Conservation (phyloP, 169 alveolate species). For the Perkinsus chesapeaki region DNA sequence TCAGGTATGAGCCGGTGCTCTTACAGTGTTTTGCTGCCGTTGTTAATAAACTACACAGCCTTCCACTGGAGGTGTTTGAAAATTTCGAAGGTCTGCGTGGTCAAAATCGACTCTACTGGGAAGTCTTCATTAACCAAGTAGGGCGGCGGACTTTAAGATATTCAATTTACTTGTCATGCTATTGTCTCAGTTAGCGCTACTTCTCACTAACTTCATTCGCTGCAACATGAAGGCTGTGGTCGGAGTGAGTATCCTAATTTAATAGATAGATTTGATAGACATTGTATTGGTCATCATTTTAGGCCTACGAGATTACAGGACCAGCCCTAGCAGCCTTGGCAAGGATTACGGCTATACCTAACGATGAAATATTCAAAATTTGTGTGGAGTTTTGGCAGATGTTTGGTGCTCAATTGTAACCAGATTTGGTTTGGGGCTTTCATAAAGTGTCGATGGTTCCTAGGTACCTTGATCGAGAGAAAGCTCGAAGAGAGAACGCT, state of each 20-base stretch:
- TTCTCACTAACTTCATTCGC: neutral
- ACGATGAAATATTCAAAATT: constrained; percentile 93
- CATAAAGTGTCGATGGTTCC: neutral
- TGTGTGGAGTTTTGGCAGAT: constrained; percentile 94
- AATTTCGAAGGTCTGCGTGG: neutral
- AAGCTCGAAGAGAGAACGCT: neutral
- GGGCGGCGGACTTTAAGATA: neutral
- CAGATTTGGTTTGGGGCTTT: neutral
- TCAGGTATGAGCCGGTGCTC: neutral
- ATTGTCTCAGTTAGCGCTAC: neutral
- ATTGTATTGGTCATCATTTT: neutral
- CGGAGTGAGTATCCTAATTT: neutral
- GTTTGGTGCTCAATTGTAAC: constrained; percentile 61
- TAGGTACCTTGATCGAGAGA: neutral
- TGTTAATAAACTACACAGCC: neutral
- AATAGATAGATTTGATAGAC: neutral
- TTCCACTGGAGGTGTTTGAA: neutral
- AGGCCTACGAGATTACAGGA: neutral
- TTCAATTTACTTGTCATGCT: neutral
- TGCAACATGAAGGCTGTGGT: neutral
- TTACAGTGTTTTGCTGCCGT: neutral
- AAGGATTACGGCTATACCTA: constrained; percentile 56
- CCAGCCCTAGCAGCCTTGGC: constrained; percentile 16
- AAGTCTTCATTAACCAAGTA: neutral
- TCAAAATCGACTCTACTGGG: neutral